Evolutionary conservation across 371 early-diverging fungal genomes (phyloP).

Genomic region (Chytridium lagenaria): DNA sequence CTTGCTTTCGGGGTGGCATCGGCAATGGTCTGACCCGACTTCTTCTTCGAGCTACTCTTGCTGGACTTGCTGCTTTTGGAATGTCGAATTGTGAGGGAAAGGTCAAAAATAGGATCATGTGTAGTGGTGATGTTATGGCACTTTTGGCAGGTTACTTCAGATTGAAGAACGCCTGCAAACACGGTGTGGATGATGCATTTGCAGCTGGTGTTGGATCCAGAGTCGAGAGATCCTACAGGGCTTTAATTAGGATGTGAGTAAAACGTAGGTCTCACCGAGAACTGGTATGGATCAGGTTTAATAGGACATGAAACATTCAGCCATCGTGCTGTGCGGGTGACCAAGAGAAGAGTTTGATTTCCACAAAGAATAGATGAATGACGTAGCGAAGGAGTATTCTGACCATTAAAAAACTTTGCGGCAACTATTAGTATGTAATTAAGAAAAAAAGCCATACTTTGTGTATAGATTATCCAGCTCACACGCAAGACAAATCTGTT

Average conservation of each 20-base stretch:
- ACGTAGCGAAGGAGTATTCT: constrained; percentile 77
- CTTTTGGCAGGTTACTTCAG: constrained; percentile 83
- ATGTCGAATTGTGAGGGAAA: constrained; percentile 78
- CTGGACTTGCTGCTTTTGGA: constrained; percentile 13
- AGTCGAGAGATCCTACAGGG: no score
- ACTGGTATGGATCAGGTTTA: constrained; percentile 81
- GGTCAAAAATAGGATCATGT: constrained; percentile 89
- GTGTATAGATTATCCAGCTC: constrained; percentile 84
- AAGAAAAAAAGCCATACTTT: constrained; percentile 50
- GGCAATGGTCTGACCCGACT: no score
- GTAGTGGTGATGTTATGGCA: constrained; percentile 84
- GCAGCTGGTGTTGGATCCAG: constrained; percentile 66
- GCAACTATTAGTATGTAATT: background rate
- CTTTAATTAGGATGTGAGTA: no score
- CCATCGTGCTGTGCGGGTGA: constrained; percentile 96
- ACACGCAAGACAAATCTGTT: constrained; percentile 84
- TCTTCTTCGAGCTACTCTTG: constrained; percentile 21
- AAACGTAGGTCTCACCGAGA: no score
- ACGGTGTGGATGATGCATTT: constrained; percentile 88
- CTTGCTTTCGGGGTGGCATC: no score
- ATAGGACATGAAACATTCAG: constrained; percentile 88
- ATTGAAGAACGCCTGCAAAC: constrained; percentile 88
- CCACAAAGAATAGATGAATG: constrained; percentile 90
- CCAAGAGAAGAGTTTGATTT: constrained; percentile 79
- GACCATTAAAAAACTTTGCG: constrained; percentile 71